These are phyloP conservation scores for Westerdykella aurantiaca DNA, from an alignment of 2,329 filamentous ascomycete genomes.

Conservation along the genomic window DNA sequence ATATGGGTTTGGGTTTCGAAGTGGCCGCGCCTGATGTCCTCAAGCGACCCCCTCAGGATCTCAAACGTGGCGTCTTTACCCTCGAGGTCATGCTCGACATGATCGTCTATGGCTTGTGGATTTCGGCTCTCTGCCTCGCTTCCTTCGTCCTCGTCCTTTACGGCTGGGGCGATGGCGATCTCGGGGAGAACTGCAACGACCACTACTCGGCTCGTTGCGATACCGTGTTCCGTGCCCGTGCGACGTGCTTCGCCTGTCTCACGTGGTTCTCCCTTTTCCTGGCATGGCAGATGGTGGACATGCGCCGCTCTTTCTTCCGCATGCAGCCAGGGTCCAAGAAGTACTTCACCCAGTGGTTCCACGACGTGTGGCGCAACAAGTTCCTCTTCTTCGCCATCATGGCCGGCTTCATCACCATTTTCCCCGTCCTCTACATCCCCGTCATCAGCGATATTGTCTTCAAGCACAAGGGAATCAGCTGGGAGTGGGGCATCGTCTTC, in stretches of 20 bases:
- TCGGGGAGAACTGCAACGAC: slow-evolving; percentile 34
- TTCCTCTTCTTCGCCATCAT: slow-evolving; percentile 51
- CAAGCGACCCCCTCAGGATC: slow-evolving; percentile 65
- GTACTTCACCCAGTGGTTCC: slow-evolving; percentile 56
- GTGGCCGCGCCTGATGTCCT: slow-evolving; percentile 70
- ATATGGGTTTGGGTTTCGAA: slow-evolving; percentile 82
- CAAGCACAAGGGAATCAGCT: slow-evolving; percentile 58
- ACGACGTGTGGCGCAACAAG: slow-evolving; percentile 65
- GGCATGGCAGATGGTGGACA: slow-evolving; percentile 72
- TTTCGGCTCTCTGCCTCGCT: slow-evolving; percentile 30
- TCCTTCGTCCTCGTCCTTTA: slow-evolving; percentile 35
- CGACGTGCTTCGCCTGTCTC: slow-evolving; percentile 66
- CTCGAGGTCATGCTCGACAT: slow-evolving; percentile 36
- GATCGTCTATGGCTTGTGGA: slow-evolving; percentile 36
- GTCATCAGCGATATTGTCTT: slow-evolving; percentile 61
- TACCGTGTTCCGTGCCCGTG: slow-evolving; percentile 50
- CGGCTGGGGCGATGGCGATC: slow-evolving; percentile 28
- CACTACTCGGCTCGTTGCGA: slow-evolving; percentile 27
- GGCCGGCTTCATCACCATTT: slow-evolving; percentile 42
- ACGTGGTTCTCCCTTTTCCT: slow-evolving; percentile 73
- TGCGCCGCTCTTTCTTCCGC: slow-evolving; percentile 67
- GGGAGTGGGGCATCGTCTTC: slow-evolving; percentile 67
- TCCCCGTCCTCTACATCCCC: slow-evolving; percentile 57
- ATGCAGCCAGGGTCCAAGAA: slow-evolving; percentile 60
- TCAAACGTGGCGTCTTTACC: slow-evolving; percentile 37